A percentile compares a stretch with the other conserved stretches of the same genome.
Conservation (phyloP, 83 land plant species). For the Diphasiastrum complanatum region DNA sequence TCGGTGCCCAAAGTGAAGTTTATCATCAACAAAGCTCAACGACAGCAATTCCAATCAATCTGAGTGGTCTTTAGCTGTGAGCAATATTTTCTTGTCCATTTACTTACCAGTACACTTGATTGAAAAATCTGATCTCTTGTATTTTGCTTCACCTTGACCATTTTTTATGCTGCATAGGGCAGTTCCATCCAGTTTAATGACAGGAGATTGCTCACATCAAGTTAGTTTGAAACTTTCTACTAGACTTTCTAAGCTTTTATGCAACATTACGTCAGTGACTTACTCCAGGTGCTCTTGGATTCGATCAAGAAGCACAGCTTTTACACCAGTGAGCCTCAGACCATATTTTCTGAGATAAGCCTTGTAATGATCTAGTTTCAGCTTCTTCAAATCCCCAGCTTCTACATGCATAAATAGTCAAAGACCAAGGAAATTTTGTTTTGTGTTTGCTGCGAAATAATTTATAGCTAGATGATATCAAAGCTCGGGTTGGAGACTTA, state of each 20-base stretch:
- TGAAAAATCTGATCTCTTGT: conserved; percentile 54
- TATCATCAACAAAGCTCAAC: neutral
- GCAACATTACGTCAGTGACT: neutral
- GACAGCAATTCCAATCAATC: neutral
- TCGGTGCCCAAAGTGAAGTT: neutral
- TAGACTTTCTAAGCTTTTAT: neutral
- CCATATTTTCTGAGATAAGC: conserved; percentile 62
- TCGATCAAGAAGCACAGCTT: conserved; percentile 52
- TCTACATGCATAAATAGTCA: no score
- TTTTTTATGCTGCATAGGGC: conserved; percentile 45
- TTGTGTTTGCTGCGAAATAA: no score
- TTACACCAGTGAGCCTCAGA: conserved; percentile 57
- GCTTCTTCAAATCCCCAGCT: conserved; percentile 47
- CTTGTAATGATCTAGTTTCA: conserved; percentile 69
- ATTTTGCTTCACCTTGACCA: conserved; percentile 56
- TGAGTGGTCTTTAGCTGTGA: no score
- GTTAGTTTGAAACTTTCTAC: neutral
- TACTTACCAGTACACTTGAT: conserved; percentile 66
- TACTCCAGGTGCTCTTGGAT: conserved; percentile 75
- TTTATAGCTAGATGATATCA: no score
- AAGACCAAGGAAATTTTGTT: no score
- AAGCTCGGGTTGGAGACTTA: no score
- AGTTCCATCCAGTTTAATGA: neutral
- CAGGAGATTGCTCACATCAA: neutral
- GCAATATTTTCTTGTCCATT: neutral